phyloP scores from a whole-genome alignment of 176 grass and related monocot species.

The Cenchrus americanus region DNA sequence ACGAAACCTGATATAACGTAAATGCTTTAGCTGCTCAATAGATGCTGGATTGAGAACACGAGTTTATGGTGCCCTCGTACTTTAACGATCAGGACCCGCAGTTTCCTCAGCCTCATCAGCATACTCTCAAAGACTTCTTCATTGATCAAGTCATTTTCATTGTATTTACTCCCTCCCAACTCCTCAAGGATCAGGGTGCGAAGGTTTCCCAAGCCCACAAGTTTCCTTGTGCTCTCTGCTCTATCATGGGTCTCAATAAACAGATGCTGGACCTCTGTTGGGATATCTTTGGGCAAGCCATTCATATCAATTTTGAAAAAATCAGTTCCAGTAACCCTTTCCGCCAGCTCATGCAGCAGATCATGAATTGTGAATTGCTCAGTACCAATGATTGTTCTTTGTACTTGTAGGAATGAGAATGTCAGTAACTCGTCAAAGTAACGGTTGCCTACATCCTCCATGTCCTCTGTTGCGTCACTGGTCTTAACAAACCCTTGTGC shows the following conservation, averaged over 20 bases:
- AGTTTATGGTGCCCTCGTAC: too few species aligned
- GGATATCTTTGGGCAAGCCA: neutral
- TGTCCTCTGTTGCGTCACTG: neutral
- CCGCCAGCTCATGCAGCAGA: slow-evolving; percentile 41
- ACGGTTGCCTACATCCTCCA: slow-evolving; percentile 17
- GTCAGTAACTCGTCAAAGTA: slow-evolving; percentile 43
- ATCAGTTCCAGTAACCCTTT: slow-evolving; percentile 11
- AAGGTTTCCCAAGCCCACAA: neutral
- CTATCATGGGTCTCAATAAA: neutral
- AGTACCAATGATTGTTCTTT: neutral
- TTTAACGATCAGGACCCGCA: slow-evolving; percentile 15
- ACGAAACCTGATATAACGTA: slow-evolving; percentile 10
- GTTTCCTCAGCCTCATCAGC: neutral
- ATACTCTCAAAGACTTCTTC: neutral
- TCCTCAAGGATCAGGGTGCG: neutral
- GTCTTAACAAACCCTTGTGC: slow-evolving; percentile 41
- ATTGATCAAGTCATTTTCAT: neutral
- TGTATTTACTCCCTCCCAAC: too few species aligned
- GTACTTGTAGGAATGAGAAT: slow-evolving; percentile 40
- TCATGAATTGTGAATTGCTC: slow-evolving; percentile 14
- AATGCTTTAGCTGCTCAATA: slow-evolving; percentile 43
- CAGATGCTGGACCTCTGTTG: neutral
- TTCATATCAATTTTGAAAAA: neutral
- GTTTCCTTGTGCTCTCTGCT: neutral
- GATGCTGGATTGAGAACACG: neutral